These are phyloP conservation scores for Paramecium tetraurelia DNA, from an alignment of 73 alveolate species.

Conservation along the genomic window DNA sequence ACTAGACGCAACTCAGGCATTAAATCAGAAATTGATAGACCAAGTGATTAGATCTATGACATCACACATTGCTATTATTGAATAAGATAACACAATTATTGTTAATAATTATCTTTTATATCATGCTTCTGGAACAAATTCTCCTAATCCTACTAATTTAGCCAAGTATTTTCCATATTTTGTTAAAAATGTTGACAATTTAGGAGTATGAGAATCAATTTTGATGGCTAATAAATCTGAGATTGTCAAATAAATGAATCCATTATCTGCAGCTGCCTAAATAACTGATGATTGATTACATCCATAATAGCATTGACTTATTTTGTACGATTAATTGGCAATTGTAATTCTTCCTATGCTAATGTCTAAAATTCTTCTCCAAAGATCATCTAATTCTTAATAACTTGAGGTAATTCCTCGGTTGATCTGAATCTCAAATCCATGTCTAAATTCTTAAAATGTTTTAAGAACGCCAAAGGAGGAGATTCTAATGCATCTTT, in stretches of 20 bases:
- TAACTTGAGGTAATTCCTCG: not conserved
- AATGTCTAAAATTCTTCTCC: not conserved
- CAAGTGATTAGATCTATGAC: constrained; percentile 50
- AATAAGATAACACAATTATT: not conserved
- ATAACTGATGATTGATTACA: not conserved
- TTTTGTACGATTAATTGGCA: not conserved
- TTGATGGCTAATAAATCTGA: not conserved
- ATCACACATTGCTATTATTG: constrained; percentile 68
- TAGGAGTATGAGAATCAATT: not conserved
- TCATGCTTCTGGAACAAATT: not conserved
- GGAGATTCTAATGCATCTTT: not conserved
- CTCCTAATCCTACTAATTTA: constrained; percentile 1
- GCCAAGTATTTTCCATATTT: constrained; percentile 6
- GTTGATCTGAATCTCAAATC: constrained; percentile 2
- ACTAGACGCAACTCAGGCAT: constrained; percentile 69
- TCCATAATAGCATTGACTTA: not conserved
- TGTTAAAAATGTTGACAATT: not conserved
- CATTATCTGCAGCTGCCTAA: constrained; percentile 25
- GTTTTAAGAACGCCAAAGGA: not conserved
- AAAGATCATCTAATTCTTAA: not conserved
- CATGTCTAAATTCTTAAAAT: not conserved
- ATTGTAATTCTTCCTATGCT: not conserved
- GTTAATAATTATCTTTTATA: not conserved
- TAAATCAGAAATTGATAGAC: constrained; percentile 58
- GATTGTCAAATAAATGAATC: not conserved